phyloP scores from a whole-genome alignment of 1,284 basidiomycete genomes.

The Puccinia brachypodii region DNA sequence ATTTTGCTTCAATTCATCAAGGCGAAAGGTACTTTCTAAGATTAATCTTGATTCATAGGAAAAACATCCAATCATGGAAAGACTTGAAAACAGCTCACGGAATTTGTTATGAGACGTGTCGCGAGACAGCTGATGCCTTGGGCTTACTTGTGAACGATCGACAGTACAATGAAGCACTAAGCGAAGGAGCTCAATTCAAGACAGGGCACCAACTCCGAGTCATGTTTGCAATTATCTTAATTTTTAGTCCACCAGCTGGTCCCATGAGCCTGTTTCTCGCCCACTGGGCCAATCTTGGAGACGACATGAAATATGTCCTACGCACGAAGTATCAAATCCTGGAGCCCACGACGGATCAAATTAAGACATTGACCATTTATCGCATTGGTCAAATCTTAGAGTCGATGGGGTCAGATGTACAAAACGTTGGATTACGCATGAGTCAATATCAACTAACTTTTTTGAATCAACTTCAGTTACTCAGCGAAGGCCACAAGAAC shows the following conservation, averaged over 20 bases:
- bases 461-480: not conserved
- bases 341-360: not conserved
- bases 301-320: not conserved
- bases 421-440: not conserved
- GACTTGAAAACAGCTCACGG: not conserved
- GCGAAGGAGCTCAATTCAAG: conserved; percentile 46
- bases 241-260: conserved; percentile 29
- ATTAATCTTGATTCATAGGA: not conserved
- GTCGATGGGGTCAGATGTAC: not conserved
- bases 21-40: not conserved
- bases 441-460: not conserved
- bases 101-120: conserved; percentile 54
- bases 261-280: not conserved
- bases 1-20: not conserved
- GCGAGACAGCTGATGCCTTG: conserved; percentile 26
- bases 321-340: not conserved
- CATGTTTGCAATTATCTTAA: conserved; percentile 54
- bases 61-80: not conserved
- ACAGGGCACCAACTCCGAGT: not conserved
- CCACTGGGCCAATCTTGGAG: not conserved
- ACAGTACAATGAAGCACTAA: not conserved
- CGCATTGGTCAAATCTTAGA: not conserved
- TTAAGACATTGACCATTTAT: not conserved
- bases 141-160: not conserved
- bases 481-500: too few relatives aligned